Base-by-base conservation (phyloP, 805 yeast species). In the Kluyveromyces nonfermentans region DNA sequence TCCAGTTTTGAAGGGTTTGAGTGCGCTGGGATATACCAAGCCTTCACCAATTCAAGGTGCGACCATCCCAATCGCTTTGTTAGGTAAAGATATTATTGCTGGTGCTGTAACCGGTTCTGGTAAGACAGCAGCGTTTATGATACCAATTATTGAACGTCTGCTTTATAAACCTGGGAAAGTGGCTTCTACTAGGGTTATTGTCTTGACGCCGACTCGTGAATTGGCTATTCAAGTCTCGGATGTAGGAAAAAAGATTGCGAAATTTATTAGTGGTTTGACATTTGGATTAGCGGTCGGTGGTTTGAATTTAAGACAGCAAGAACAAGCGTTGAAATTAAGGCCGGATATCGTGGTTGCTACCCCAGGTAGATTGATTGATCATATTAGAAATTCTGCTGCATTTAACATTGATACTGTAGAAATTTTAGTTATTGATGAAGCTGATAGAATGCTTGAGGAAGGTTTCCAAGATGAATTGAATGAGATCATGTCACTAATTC, bases 21-120 rank as follows among this genome's bases (percentile, higher is more conserved):
- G 84, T 12, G 80, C 80, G 28, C 70, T 93, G 33, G 95, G 95
- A 6, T 93, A 89, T 62, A 60, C 78, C n/a, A 76, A 74, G 40
- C 98, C 98, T 7, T 84, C 97, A 0, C 95, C 96, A 12, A 86
- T 93, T 68, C 98, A 93, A 69, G 73, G 89, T 48, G 85, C 96
- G 1, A 78, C 95, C 7, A 89, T 93, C 49, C 98, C 99, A 12
- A 80, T 90, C 45, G 96, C 96, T 1, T 71, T 93, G 34, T 62
- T 85, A 49, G 99, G 99, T 56, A 90, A 86, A 60, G 99, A 93
- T 65, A 79, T 93, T 41, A 96, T 93, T 56, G 99, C 97, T 15
- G 97, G 97, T 71, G 99, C 99, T 31, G 96, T 86, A 19, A 93
- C 99, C 4, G 99, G 99, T 70, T 90, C 97, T 17, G 99, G 99